Evolutionary conservation across 306 rosid genomes (phyloP).

Genomic region (Pyrus bretschneideri): DNA sequence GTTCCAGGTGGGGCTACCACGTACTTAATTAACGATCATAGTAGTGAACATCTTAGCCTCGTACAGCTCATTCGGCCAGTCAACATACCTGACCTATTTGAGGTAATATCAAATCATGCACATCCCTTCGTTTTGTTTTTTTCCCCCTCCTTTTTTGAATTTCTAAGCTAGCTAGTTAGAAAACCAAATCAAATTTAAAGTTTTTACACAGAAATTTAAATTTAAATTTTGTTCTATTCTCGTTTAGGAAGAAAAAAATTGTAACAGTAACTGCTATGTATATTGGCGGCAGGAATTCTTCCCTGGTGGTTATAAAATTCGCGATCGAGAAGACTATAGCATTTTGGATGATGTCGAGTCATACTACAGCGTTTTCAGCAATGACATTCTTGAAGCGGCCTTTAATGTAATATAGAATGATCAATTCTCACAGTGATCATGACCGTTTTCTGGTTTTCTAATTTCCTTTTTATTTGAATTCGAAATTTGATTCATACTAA

Average conservation of each 20-base stretch:
- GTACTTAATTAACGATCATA: slow-evolving; percentile 21
- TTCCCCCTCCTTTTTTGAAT: no score
- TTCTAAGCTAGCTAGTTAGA: no score
- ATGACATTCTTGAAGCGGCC: slow-evolving; percentile 26
- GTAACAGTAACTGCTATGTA: background rate
- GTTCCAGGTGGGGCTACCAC: slow-evolving; percentile 25
- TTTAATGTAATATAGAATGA: slow-evolving; percentile 13
- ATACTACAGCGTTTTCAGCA: slow-evolving; percentile 31
- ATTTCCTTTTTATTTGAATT: background rate
- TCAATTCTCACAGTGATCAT: no score
- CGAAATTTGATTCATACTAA: background rate
- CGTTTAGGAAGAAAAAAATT: background rate
- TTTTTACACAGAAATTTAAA: no score
- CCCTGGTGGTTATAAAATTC: slow-evolving; percentile 22
- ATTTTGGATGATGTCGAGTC: background rate
- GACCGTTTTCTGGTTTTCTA: background rate
- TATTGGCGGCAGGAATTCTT: slow-evolving; percentile 19
- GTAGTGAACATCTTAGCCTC: slow-evolving; percentile 18
- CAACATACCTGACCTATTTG: slow-evolving; percentile 33
- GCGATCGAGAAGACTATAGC: background rate
- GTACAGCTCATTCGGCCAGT: slow-evolving; percentile 21
- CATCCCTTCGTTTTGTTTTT: background rate
- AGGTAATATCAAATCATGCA: slow-evolving; percentile 10
- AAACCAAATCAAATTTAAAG: no score
- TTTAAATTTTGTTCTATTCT: background rate